phyloP scores from a whole-genome alignment of 2,329 filamentous ascomycete species.

The Dichotomopilus funicola region DNA sequence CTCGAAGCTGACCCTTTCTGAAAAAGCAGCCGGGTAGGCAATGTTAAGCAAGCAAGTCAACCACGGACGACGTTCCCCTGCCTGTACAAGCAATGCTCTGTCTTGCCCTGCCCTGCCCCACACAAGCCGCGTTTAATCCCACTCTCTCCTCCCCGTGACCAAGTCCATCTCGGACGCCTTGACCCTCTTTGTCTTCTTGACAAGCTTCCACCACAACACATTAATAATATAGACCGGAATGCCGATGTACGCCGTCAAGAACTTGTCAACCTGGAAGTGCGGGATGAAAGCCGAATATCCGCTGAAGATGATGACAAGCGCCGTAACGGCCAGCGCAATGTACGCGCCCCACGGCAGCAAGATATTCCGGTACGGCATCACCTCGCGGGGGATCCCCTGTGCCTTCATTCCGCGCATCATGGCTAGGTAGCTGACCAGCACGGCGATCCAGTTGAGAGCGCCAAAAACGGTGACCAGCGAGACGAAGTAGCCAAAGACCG shows the following conservation, averaged over 20 bases:
- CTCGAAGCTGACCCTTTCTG: too few species aligned
- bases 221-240: constrained; percentile 45
- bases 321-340: constrained; percentile 28
- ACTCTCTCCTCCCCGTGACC: constrained; percentile 39
- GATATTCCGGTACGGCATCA: constrained; percentile 34
- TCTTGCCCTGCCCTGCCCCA: too few species aligned
- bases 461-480: constrained; percentile 39
- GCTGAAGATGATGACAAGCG: constrained; percentile 52
- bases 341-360: constrained; percentile 37
- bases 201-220: constrained; percentile 56
- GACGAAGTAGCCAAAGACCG: constrained; percentile 38
- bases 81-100: too few species aligned
- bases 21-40: too few species aligned
- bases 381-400: constrained; percentile 30
- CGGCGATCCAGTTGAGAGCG: constrained; percentile 38
- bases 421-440: constrained; percentile 34
- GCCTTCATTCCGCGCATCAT: constrained; percentile 34
- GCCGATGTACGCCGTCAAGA: constrained; percentile 51
- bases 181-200: constrained; percentile 49
- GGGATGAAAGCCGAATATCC: constrained; percentile 59
- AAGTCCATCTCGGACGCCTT: constrained; percentile 51
- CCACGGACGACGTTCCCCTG: too few species aligned
- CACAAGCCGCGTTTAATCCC: too few species aligned
- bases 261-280: constrained; percentile 55
- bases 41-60: too few species aligned